Percentiles rank a stretch among this genome's conserved stretches.
These are phyloP conservation scores for Populus tomentosa DNA, from an alignment of 441 rosid species.

Conservation along the genomic window DNA sequence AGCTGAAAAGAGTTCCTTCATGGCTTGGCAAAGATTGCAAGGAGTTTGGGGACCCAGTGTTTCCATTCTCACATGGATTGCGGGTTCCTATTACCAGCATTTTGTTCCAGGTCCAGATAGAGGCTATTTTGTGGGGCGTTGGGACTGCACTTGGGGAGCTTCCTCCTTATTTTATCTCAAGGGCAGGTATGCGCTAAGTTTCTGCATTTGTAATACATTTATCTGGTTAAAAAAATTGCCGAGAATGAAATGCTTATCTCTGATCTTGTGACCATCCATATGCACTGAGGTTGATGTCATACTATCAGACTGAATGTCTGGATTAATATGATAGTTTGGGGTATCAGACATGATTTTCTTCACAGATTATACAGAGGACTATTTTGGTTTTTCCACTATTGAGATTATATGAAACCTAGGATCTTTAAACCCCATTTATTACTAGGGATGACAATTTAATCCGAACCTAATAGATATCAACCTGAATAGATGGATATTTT, in stretches of 20 bases:
- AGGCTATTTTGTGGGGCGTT: conserved; percentile 88
- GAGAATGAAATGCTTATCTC: background rate
- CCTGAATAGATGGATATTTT: too few relatives aligned
- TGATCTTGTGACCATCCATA: background rate
- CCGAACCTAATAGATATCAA: too few relatives aligned
- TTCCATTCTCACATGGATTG: conserved; percentile 47
- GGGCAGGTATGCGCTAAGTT: conserved; percentile 58
- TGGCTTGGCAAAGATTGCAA: conserved; percentile 90
- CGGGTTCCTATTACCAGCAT: conserved; percentile 83
- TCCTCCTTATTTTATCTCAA: conserved; percentile 97
- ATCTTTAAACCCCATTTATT: background rate
- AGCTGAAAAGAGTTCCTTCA: conserved; percentile 76
- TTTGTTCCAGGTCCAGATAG: conserved; percentile 78
- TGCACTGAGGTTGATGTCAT: background rate
- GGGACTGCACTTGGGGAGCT: conserved; percentile 98
- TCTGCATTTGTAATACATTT: too few relatives aligned
- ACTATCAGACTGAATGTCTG: background rate
- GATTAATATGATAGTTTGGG: background rate
- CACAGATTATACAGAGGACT: background rate
- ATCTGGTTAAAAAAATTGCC: background rate
- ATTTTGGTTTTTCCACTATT: background rate
- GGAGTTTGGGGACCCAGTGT: conserved; percentile 84
- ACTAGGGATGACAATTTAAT: too few relatives aligned
- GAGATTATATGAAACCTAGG: background rate
- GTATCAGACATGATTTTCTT: background rate